Base-by-base conservation (phyloP, 306 rosid species). In the Prunus mongolica region DNA sequence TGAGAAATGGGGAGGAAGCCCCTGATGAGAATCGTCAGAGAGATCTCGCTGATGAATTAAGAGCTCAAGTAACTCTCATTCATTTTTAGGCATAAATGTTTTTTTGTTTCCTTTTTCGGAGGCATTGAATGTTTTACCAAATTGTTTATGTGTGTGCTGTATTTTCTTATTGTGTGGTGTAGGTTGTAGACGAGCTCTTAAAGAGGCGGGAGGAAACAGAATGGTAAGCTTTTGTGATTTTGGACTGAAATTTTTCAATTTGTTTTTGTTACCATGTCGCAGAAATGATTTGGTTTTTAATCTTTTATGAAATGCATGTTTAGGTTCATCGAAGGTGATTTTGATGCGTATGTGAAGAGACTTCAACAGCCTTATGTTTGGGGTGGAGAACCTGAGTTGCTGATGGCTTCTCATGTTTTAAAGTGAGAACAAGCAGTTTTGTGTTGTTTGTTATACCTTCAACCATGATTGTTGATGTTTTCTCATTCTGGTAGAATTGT, bases 371-470 rank as follows among this genome's bases (percentile, higher is more conserved):
- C 96, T 67, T 90, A 72, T 60, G 95, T 83, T 1, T 92, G 98
- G 98, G 98, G 98, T 46, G 98, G 98, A 27, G 98, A 94, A 76
- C 98, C 97, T 34, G 98, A 94, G 80, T 67, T 94, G 76, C 74
- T 92, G 68, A 94, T 94, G 96, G 98, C 98, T 80, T 92, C 96
- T 72, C 97, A 94, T 82, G 95, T 94, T 80, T 61, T 92, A 72
- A 86, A 85, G 98, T 94, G 75, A 92, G 44, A 1, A 38, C 44
- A 38, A 38, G 44, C 44, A 38, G 93, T 87, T 80, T 51, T 52
- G 18, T 51, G 63, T 30, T 64, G 6, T n/a, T 27, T 51, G 64
- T 27, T 22, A 41, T 55, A 15, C 27, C 9, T 61, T 27, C 9
- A 34, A 34, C 52, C 20, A 55, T 20, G 34, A 12, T 71, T 25